Conservation (phyloP, 1,284 basidiomycete genomes). For the Hymenochaete sp. region DNA sequence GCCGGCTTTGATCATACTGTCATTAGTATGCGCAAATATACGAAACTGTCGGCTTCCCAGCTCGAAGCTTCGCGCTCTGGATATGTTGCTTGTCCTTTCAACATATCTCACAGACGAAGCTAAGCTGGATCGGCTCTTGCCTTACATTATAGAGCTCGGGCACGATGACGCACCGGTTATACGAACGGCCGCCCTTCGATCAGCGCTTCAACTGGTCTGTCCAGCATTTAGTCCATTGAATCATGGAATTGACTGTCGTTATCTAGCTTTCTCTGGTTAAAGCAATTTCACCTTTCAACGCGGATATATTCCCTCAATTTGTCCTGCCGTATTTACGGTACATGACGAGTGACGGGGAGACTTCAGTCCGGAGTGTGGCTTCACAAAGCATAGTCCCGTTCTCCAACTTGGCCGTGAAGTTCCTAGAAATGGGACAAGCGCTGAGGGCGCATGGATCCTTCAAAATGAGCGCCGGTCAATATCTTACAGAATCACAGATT, state of each 20-base stretch:
- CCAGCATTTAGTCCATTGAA: constrained; percentile 6
- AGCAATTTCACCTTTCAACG: constrained; percentile 86
- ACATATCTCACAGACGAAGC: constrained; percentile 89
- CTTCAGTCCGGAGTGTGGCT: constrained; percentile 84
- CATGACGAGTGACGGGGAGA: constrained; percentile 75
- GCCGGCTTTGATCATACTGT: constrained; percentile 71
- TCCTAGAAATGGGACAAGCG: constrained; percentile 89
- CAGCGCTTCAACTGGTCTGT: constrained; percentile 77
- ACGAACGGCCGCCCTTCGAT: constrained; percentile 70
- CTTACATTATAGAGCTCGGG: constrained; percentile 83
- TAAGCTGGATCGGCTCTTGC: constrained; percentile 89
- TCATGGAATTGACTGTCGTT: constrained; percentile 11
- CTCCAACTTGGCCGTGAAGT: constrained; percentile 76
- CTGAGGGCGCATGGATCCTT: constrained; percentile 75
- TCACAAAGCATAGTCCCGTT: constrained; percentile 82
- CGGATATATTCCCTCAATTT: constrained; percentile 87
- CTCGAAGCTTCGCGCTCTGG: constrained; percentile 79
- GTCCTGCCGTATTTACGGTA: constrained; percentile 86
- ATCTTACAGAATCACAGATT: constrained; percentile 63
- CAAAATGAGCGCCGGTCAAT: constrained; percentile 59
- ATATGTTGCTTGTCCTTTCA: constrained; percentile 80
- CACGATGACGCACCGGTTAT: constrained; percentile 81
- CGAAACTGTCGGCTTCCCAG: constrained; percentile 84
- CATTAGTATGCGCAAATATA: constrained; percentile 84
- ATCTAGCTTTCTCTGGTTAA: constrained; percentile 73